Percentiles rank a stretch among this genome's conserved stretches.
phyloP scores from a whole-genome alignment of 306 rosid species.

The Abrus precatorius region DNA sequence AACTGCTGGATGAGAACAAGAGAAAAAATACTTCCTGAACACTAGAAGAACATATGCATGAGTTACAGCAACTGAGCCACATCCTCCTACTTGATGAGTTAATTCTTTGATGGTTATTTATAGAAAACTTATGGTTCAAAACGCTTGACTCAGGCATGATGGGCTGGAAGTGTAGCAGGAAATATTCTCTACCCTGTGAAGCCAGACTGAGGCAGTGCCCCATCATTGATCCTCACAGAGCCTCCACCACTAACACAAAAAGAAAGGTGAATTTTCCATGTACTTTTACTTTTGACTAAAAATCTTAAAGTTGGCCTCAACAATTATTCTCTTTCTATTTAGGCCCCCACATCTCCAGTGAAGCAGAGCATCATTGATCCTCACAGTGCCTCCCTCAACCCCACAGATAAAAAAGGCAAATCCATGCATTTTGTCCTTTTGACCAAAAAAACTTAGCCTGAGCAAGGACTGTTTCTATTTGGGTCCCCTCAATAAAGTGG shows the following conservation, averaged over 20 bases:
- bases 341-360: not conserved
- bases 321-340: too few relatives aligned
- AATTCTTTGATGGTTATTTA: not conserved
- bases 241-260: too few relatives aligned
- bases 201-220: not conserved
- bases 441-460: not conserved
- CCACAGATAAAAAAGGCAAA: not conserved
- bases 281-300: too few relatives aligned
- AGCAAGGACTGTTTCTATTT: not conserved
- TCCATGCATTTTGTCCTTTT: slow-evolving; percentile 1
- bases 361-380: not conserved
- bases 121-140: not conserved
- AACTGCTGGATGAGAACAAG: not conserved
- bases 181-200: not conserved
- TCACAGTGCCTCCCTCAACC: not conserved
- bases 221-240: too few relatives aligned
- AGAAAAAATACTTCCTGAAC: slow-evolving; percentile 28
- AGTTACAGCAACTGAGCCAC: not conserved
- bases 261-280: too few relatives aligned
- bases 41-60: not conserved
- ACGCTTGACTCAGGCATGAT: not conserved
- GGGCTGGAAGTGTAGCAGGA: not conserved
- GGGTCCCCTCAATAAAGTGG: slow-evolving; percentile 23
- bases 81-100: not conserved
- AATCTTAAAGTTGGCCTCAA: too few relatives aligned